Evolutionary conservation across 495 filamentous ascomycete genomes (phyloP).

Genomic region (Poronia punctata): DNA sequence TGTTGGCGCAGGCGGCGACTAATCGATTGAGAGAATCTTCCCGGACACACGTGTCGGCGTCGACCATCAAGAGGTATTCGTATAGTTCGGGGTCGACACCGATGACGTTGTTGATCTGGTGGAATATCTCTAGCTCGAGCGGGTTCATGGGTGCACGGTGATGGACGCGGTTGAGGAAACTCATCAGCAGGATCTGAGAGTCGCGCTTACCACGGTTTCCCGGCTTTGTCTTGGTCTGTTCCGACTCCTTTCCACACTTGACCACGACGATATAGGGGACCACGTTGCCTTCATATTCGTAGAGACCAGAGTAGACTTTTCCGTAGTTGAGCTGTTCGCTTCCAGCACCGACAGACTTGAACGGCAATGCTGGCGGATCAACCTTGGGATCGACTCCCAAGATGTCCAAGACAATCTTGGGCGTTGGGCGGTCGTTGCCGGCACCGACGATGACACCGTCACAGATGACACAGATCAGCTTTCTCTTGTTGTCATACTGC

Average conservation of each 20-base stretch:
- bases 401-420: constrained; percentile 95
- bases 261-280: constrained; percentile 94
- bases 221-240: constrained; percentile 84
- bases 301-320: constrained; percentile 96
- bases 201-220: constrained; percentile 98
- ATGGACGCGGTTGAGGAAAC: constrained; percentile 96
- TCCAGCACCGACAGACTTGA: constrained; percentile 83
- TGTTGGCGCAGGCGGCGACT: constrained; percentile 86
- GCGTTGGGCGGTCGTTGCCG: constrained; percentile 93
- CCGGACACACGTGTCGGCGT: constrained; percentile 91
- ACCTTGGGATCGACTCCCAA: constrained; percentile 95
- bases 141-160: constrained; percentile 90
- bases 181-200: constrained; percentile 77
- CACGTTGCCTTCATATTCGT: constrained; percentile 95
- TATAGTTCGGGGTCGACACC: constrained; percentile 96
- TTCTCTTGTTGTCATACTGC: constrained; percentile 95
- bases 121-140: constrained; percentile 94
- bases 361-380: constrained; percentile 86
- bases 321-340: constrained; percentile 95
- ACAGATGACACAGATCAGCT: constrained; percentile 88
- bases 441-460: constrained; percentile 95
- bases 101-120: constrained; percentile 98
- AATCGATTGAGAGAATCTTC: constrained; percentile 90
- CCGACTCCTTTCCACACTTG: constrained; percentile 94
- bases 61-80: constrained; percentile 95